Evolutionary conservation across 2,329 filamentous ascomycete species (phyloP), one percentile per base, ranked within the genome.

Genomic region (Scedosporium apiospermum): DNA sequence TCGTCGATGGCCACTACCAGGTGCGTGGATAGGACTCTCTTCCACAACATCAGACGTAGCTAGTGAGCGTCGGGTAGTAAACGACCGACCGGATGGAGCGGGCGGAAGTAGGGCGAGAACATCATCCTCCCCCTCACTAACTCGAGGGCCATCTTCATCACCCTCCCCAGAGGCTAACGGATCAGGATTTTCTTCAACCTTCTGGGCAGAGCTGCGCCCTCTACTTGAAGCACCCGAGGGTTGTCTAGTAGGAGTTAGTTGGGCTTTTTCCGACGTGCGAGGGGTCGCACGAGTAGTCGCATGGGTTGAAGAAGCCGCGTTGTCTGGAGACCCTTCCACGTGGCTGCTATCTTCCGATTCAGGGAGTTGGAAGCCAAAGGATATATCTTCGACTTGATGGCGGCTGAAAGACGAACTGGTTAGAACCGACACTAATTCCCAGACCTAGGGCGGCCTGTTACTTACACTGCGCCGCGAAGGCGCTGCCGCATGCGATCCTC

Each of bases 401-500:
- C 80, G 79, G 67, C 80, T 84, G 57, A 53, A 4, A 0, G 16
- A 53, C 27, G 9, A 30, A 26, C 23, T 46, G 66, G 66, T 60
- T 38, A 41, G 21, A 51, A 9, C 38, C 16, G 7, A 58, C 34
- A 38, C 34, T 38, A 12, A 38, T 21, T 7, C 44, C 18, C n/a
- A 18, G n/a, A 7, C 44, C 44, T 55, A 64, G 59, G 27, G 51
- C 46, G 14, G 26, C 34, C 9, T 14, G 1, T 30, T 12, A 71
- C 81, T 66, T 77, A 86, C 84, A 84, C 82, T 51, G 85, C 84
- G 65, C 85, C 85, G 65, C 85, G 84, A 70, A 88, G 81, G 70
- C 85, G 84, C 74, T 86, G 80, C 65, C 84, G 83, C 75, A 87
- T 80, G 69, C 84, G 83, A 70, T 86, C 83, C 67, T 84, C 82